Conservation (phyloP, 306 rosid genomes). For the Cucurbita moschata region DNA sequence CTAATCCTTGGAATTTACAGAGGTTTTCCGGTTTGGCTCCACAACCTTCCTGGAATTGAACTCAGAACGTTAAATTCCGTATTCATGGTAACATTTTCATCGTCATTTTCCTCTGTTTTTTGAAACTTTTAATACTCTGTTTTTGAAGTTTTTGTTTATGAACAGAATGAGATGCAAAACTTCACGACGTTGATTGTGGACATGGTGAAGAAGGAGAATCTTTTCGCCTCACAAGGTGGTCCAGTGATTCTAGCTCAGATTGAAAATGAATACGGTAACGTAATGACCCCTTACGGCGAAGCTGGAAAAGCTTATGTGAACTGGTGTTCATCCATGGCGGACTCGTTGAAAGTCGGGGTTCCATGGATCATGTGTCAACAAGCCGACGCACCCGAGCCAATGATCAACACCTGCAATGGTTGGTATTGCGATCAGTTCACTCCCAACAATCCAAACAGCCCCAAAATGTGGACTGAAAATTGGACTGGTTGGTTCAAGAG, state of each 20-base stretch:
- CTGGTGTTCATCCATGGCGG: no score
- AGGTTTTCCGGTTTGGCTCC: slow-evolving; percentile 48
- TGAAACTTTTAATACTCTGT: not conserved
- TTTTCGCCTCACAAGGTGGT: slow-evolving; percentile 51
- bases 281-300: no score
- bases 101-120: not conserved
- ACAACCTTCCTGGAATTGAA: slow-evolving; percentile 35
- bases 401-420: slow-evolving; percentile 84
- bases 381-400: no score
- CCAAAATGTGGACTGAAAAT: slow-evolving; percentile 90
- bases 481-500: slow-evolving; percentile 68
- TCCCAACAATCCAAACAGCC: slow-evolving; percentile 55
- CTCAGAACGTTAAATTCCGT: slow-evolving; percentile 28
- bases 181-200: slow-evolving; percentile 35
- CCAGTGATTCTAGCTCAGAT: slow-evolving; percentile 45
- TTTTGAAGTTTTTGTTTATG: not conserved
- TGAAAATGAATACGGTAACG: no score
- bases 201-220: slow-evolving; percentile 32
- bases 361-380: no score
- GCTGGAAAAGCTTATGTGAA: no score
- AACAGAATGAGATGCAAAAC: slow-evolving; percentile 41
- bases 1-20: not conserved
- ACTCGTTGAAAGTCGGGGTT: no score
- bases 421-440: slow-evolving; percentile 71
- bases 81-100: slow-evolving; percentile 20